These are phyloP conservation scores for Thalassiosira oceanica DNA, from an alignment of 352 stramenopile genomes.

Conservation along the genomic window DNA sequence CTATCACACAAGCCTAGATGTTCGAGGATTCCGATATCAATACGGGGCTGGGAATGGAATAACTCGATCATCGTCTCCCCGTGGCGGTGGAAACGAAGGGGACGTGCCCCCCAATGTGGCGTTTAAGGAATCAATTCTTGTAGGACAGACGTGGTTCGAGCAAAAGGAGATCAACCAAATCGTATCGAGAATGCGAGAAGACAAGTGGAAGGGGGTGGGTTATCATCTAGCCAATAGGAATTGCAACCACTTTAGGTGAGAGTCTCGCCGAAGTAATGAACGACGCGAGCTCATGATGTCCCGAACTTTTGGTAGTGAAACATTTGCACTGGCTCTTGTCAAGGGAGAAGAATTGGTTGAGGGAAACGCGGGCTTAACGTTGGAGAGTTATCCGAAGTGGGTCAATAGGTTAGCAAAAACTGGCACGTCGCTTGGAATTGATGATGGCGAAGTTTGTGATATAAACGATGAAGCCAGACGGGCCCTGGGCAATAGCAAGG, in stretches of 20 bases:
- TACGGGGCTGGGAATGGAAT: slow-evolving; percentile 49
- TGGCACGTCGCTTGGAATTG: slow-evolving; percentile 35
- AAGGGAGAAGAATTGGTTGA: slow-evolving; percentile 32
- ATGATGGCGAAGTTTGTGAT: slow-evolving; percentile 45
- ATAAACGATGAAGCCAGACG: slow-evolving; percentile 29
- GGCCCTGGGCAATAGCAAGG: slow-evolving; percentile 37
- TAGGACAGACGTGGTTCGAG: slow-evolving; percentile 39
- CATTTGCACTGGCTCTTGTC: slow-evolving; percentile 54
- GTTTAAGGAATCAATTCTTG: slow-evolving; percentile 51
- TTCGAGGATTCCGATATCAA: slow-evolving; percentile 51
- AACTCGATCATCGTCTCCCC: slow-evolving; percentile 25
- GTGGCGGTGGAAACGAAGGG: slow-evolving; percentile 29
- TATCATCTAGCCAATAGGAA: slow-evolving; percentile 65
- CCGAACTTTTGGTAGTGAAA: no score
- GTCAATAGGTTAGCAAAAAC: slow-evolving; percentile 61
- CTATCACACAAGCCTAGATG: slow-evolving; percentile 68
- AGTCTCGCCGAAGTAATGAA: no score
- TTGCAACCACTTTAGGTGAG: slow-evolving; percentile 76
- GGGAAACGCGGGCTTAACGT: slow-evolving; percentile 3
- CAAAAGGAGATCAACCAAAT: slow-evolving; percentile 48
- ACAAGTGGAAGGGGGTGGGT: slow-evolving; percentile 45
- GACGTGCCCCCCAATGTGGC: slow-evolving; percentile 34
- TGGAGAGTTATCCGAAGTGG: slow-evolving; percentile 58
- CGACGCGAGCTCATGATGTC: no score
- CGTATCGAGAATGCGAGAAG: slow-evolving; percentile 37